These are phyloP conservation scores for Penicillium nucicola DNA, from an alignment of 495 filamentous ascomycete genomes.

Conservation along the genomic window DNA sequence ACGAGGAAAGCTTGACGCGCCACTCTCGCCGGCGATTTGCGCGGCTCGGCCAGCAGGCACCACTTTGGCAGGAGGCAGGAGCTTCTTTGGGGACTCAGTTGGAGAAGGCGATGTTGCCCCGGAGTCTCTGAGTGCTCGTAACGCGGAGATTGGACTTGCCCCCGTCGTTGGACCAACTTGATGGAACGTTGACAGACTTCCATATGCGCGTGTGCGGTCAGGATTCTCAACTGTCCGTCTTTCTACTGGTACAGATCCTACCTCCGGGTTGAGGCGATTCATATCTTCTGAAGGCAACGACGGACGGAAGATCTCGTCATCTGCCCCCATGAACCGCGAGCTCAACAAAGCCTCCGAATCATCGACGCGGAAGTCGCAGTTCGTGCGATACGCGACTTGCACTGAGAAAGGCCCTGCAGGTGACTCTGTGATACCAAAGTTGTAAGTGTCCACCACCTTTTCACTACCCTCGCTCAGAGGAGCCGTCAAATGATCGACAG, in stretches of 20 bases:
- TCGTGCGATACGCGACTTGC: conserved; percentile 76
- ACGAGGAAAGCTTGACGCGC: conserved; percentile 51
- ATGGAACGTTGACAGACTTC: conserved; percentile 91
- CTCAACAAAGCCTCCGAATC: conserved; percentile 87
- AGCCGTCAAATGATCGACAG: conserved; percentile 63
- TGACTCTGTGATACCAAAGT: conserved; percentile 76
- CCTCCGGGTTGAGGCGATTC: conserved; percentile 46
- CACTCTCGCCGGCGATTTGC: conserved; percentile 49
- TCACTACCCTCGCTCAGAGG: conserved; percentile 67
- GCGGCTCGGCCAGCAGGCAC: conserved; percentile 60
- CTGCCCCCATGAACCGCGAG: conserved; percentile 91
- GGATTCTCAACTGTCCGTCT: conserved; percentile 45
- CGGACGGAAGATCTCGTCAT: conserved; percentile 82
- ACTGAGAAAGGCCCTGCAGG: conserved; percentile 82
- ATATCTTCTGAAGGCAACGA: conserved; percentile 53
- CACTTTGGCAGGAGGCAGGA: conserved; percentile 56
- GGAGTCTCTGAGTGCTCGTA: conserved; percentile 63
- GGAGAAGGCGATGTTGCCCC: conserved; percentile 42
- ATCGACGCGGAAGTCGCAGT: conserved; percentile 87
- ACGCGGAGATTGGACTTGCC: conserved; percentile 82
- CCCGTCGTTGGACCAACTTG: conserved; percentile 69
- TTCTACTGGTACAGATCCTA: conserved; percentile 70
- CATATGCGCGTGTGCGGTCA: conserved; percentile 79
- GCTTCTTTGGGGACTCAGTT: conserved; percentile 59
- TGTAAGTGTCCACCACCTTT: conserved; percentile 69